Evolutionary conservation across 371 early-diverging fungal genomes (phyloP), one percentile per base, ranked within the genome.

Genomic region (Mortierella sp.): DNA sequence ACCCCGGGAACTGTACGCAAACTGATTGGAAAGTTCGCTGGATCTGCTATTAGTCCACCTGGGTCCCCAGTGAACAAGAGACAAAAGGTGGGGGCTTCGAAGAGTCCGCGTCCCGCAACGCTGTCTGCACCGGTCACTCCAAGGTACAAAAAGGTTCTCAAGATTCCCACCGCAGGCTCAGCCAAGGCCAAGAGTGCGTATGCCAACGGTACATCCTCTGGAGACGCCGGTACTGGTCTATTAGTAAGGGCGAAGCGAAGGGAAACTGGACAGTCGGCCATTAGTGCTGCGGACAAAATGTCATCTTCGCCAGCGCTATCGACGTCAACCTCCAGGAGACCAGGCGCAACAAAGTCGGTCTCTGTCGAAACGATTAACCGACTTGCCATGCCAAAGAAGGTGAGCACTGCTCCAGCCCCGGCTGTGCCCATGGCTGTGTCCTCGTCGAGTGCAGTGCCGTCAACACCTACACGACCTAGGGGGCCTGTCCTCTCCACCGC

Each of bases 401-500:
- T 73, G 32, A 60, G 47, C 8, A 56, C 73, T 30, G 49, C 76
- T 6, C 32, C 65, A 30, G 51, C 68, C 15, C 41, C 60, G 24
- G 41, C 73, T 9, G 41, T 64, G 11, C 49, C 70, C 19, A 65
- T 42, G 21, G 58, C 68, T 31, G 55, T 59, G 6, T 55, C 65
- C 9, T 66, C 68, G 15, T 47, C 64, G 1, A 50, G 43, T 5
- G 23, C 60, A 28, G 55, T 50, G 31, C 50, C 68, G 6, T 21
- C 57, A 15, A 53, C 65, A 21, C 69, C 64, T 3, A 76, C 78
- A 3, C 60, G 70, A 19, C 65, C 78, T 9, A 64, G 78, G 2
- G 78, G 70, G 1, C 78, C 78, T 9, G 59, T 76, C 11, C 58
- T 76, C 14, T 76, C 78, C 1, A 76, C 78, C 0, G 78, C 78